Evolutionary conservation across 108 stramenopile species (phyloP), one percentile per base, ranked within the genome.

Genomic region (Nannochloropsis salina): DNA sequence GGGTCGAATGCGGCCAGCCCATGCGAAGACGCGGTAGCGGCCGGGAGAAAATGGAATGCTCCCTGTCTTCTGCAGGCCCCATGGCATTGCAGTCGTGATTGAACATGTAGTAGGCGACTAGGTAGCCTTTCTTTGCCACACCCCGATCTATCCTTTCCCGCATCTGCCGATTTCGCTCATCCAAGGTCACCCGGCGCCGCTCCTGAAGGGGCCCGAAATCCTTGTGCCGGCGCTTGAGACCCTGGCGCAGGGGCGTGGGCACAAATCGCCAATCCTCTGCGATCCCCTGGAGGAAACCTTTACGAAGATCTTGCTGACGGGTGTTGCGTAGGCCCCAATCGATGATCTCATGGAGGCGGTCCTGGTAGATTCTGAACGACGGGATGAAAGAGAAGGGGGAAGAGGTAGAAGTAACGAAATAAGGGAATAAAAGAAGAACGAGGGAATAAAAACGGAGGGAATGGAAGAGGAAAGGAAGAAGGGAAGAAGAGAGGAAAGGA

Each of bases 81-180:
- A 74, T 74, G 61, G 61, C 61, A 74, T 74, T 74, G n/a, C 61
- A 15, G n/a, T 74, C 61, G n/a, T 74, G 61, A n/a, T 74, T 74
- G 61, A n/a, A 74, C 61, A 74, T 74, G 6, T n/a, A 74, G n/a
- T 74, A 74, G 15, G 61, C 61, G n/a, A 74, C 61, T n/a, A 74
- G n/a, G n/a, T n/a, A 74, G 61, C 61, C 61, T 6, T 74, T 74
- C 8, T 74, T 74, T 4, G 61, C 61, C 61, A 74, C 15, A 15
- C 61, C 61, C 61, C 61, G 15, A 15, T 74, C 61, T 1, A 74
- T 74, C 61, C 61, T 74, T 1, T 74, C 61, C 61, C 61, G 15
- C 2, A 74, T 2, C 8, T n/a, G 15, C 15, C n/a, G 15, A 15
- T 15, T n/a, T n/a, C n/a, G 15, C 61, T 74, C 61, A 74, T 74